A percentile compares a stretch with the other conserved stretches of the same genome.
These are phyloP conservation scores for Xylariaceae sp. DNA, from an alignment of 2,329 filamentous ascomycete species.

Conservation along the genomic window DNA sequence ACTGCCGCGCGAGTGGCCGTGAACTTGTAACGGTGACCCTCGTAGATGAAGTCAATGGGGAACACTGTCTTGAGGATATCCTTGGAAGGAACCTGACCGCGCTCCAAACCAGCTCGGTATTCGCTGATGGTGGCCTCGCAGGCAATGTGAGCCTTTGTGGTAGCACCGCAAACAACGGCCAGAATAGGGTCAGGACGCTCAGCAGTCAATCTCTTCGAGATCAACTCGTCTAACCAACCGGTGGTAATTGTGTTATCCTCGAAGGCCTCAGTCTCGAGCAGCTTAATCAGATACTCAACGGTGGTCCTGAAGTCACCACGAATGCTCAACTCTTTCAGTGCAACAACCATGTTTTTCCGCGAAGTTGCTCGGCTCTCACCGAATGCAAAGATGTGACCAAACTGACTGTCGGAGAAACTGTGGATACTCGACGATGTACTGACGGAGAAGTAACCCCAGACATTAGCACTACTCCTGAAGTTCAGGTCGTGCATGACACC, in stretches of 20 bases:
- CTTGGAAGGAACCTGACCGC: conserved; percentile 94
- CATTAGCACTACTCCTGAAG: conserved; percentile 97
- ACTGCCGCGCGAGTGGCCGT: conserved; percentile 87
- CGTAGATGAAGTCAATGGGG: conserved; percentile 97
- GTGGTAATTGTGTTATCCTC: conserved; percentile 99
- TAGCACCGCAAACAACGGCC: conserved; percentile 91
- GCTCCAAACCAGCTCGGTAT: conserved; percentile 84
- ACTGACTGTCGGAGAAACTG: conserved; percentile 98
- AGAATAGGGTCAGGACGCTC: conserved; percentile 91
- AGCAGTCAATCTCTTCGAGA: conserved; percentile 93
- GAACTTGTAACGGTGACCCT: conserved; percentile 95
- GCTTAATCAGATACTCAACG: conserved; percentile 97
- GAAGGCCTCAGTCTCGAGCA: conserved; percentile 95
- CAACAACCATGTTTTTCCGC: conserved; percentile 98
- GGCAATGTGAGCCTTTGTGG: conserved; percentile 91
- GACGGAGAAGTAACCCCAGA: conserved; percentile 99
- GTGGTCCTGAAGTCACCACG: conserved; percentile 98
- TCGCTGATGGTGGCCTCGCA: conserved; percentile 84
- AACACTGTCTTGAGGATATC: conserved; percentile 97
- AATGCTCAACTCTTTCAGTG: conserved; percentile 97
- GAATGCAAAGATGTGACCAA: conserved; percentile 98
- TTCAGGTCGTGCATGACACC: conserved; percentile 99
- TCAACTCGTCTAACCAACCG: conserved; percentile 97
- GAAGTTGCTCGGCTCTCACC: conserved; percentile 96
- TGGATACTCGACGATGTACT: conserved; percentile 95